phyloP scores from a whole-genome alignment of 805 yeast species.

The Yamadazyma takamatsuzukensis region DNA sequence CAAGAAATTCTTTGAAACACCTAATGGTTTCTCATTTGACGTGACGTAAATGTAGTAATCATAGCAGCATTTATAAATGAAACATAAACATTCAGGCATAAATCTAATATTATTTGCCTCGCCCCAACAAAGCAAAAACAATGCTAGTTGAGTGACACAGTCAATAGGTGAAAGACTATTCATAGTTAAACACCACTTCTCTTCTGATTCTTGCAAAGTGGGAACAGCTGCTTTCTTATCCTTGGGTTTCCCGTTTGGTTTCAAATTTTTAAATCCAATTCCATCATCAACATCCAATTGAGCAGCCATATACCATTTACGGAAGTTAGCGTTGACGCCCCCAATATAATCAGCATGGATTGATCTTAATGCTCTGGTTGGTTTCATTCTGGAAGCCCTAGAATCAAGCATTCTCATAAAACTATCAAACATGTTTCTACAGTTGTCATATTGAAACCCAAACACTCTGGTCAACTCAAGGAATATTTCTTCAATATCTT shows the following conservation, averaged over 20 bases:
- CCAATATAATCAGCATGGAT: constrained; percentile 76
- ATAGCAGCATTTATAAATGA: constrained; percentile 76
- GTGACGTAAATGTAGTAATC: constrained; percentile 57
- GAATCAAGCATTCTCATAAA: constrained; percentile 62
- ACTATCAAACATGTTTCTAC: constrained; percentile 65
- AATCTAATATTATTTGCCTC: constrained; percentile 84
- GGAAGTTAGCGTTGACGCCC: constrained; percentile 63
- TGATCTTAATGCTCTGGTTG: constrained; percentile 51
- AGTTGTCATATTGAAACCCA: constrained; percentile 67
- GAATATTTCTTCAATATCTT: constrained; percentile 56
- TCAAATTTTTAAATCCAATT: constrained; percentile 29
- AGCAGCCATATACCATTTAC: constrained; percentile 76
- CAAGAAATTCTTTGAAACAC: constrained; percentile 41
- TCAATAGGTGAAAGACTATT: constrained; percentile 47
- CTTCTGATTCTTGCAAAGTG: constrained; percentile 42
- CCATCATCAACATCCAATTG: constrained; percentile 60
- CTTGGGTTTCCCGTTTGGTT: constrained; percentile 18
- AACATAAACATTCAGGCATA: constrained; percentile 87
- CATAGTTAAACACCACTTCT: constrained; percentile 52
- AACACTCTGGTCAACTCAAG: constrained; percentile 50
- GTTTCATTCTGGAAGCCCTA: constrained; percentile 62
- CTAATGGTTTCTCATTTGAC: constrained; percentile 23
- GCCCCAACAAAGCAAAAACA: constrained; percentile 82
- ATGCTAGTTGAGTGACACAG: constrained; percentile 57
- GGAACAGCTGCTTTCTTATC: constrained; percentile 5